Evolutionary conservation across 805 yeast species (phyloP), one percentile per base, ranked within the genome.

Genomic region (Yarrowia deformans): DNA sequence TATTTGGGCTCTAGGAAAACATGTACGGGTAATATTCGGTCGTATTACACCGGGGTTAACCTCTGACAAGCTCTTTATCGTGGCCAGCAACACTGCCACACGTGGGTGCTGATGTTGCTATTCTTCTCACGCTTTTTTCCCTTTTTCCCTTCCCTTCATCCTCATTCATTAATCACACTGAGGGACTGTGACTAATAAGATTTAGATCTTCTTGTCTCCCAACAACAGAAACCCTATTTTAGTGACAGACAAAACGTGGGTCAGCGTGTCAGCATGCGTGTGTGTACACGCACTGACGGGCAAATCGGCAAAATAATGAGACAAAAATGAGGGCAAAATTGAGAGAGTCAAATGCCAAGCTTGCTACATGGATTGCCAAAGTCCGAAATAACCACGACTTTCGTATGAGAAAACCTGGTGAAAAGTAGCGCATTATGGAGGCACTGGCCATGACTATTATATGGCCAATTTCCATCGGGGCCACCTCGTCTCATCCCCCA

Each of bases 181-280:
- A 18, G 34, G 18, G 6, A 19, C 34, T 19, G 45, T 54, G 60
- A 54, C 60, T 54, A 54, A 54, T 54, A 54, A 54, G 60, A 54
- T 54, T 54, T 54, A 54, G 60, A n/a, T 6, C 19, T 39, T 54
- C 23, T 39, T 39, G 34, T 19, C 42, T 54, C 60, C 45, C 60
- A 54, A 54, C 60, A 54, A 54, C 58, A 54, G 6, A 19, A 54
- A 19, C 16, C 19, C 12, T 54, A 54, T 54, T 54, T 8, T 6
- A 1, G 39, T 32, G 54, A 49, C 35, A 7, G 52, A 48, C 16
- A 43, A 19, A 45, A 45, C 48, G 50, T 46, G 46, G 46, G 37
- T 34, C 37, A 8, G 37, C 10, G 37, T 34, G 18, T n/a, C 9
- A 14, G 23, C 18, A 29, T 18, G 13, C 14, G 23, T 42, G 50